phyloP scores from a whole-genome alignment of 148 eudicot species.

The Cornus kousa region DNA sequence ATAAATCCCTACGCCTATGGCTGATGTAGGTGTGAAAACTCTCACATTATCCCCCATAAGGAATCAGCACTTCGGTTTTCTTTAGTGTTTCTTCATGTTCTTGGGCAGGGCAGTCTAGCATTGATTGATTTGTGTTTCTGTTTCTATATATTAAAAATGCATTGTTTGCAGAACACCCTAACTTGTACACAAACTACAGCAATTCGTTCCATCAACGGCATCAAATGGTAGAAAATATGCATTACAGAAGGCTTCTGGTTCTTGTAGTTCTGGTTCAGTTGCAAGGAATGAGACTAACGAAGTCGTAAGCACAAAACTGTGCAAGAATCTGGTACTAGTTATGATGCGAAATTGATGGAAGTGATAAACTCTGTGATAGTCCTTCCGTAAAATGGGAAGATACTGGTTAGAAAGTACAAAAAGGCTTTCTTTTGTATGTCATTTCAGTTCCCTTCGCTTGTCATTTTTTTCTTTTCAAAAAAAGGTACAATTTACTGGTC shows the following conservation, averaged over 20 bases:
- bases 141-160: not conserved
- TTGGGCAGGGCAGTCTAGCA: not conserved
- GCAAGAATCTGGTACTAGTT: conserved; percentile 47
- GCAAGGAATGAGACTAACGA: conserved; percentile 34
- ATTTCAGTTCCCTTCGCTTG: too few relatives aligned
- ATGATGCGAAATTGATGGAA: conserved; percentile 77
- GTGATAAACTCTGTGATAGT: conserved; percentile 93
- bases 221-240: conserved; percentile 33
- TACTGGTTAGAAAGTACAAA: conserved; percentile 57
- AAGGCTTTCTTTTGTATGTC: not conserved
- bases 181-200: conserved; percentile 44
- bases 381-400: conserved; percentile 99
- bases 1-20: too few relatives aligned
- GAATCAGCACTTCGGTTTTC: not conserved
- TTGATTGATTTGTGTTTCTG: not conserved
- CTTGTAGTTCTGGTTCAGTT: conserved; percentile 30
- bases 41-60: too few relatives aligned
- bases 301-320: conserved; percentile 42
- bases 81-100: not conserved
- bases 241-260: conserved; percentile 39
- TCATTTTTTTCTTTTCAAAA: too few relatives aligned
- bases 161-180: conserved; percentile 33
- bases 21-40: too few relatives aligned
- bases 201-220: conserved; percentile 18
- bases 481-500: too few relatives aligned